Evolutionary conservation across 371 early-diverging fungal genomes (phyloP).

Genomic region (Amoeboaphelidium occidentale): DNA sequence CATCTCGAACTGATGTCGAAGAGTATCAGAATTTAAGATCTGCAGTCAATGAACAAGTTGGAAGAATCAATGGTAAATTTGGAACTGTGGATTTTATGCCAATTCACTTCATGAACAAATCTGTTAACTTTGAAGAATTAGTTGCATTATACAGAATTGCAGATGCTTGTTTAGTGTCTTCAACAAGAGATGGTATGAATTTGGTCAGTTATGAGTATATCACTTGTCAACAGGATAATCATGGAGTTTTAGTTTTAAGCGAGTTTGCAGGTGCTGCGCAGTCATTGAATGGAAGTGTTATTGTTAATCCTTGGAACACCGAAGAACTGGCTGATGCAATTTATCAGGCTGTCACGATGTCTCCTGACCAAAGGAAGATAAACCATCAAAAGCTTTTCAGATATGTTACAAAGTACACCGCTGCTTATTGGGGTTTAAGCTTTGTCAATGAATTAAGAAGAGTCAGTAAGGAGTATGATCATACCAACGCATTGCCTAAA

Average conservation of each 20-base stretch:
- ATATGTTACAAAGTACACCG: conserved; percentile 92
- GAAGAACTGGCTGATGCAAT: conserved; percentile 80
- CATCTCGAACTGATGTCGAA: conserved; percentile 78
- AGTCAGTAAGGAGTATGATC: conserved; percentile 39
- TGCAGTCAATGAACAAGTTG: conserved; percentile 83
- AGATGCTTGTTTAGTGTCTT: conserved; percentile 91
- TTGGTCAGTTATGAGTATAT: conserved; percentile 95
- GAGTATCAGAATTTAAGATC: conserved; percentile 82
- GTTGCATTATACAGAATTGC: conserved; percentile 84
- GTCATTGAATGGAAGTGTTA: conserved; percentile 82
- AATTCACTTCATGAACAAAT: conserved; percentile 92
- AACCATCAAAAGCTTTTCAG: conserved; percentile 77
- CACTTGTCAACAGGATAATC: conserved; percentile 66
- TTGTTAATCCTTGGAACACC: conserved; percentile 97
- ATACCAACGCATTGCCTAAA: conserved; percentile 33
- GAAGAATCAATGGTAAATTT: conserved; percentile 73
- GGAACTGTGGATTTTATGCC: conserved; percentile 86
- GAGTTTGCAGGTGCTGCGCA: conserved; percentile 99
- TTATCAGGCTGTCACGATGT: conserved; percentile 77
- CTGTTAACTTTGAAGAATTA: conserved; percentile 81
- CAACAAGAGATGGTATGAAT: conserved; percentile 99
- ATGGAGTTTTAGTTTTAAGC: conserved; percentile 88
- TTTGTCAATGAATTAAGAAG: conserved; percentile 71
- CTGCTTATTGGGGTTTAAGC: conserved; percentile 89
- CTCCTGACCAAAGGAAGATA: conserved; percentile 38